Evolutionary conservation across 2,329 filamentous ascomycete genomes (phyloP).

Genomic region (Blastomyces silverae): DNA sequence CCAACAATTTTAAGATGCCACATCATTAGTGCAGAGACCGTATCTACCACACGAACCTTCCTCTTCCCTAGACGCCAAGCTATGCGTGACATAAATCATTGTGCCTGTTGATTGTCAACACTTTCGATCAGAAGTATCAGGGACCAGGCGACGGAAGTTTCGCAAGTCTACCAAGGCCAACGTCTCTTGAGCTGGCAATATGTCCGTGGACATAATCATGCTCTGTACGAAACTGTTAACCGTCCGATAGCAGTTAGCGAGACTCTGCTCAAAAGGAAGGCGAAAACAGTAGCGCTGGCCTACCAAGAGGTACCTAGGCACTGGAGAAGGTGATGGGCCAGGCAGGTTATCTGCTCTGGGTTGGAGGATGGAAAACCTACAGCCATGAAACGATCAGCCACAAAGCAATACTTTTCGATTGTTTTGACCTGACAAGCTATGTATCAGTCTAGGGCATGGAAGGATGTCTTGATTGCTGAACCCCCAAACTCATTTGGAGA

Average conservation of each 20-base stretch:
- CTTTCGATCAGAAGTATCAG: too few species aligned
- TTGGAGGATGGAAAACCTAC: slow-evolving; percentile 67
- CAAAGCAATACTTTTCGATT: slow-evolving; percentile 69
- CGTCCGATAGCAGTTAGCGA: background rate
- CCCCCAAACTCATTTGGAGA: background rate
- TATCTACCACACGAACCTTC: background rate
- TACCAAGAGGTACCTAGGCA: slow-evolving; percentile 62
- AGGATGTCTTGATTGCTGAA: background rate
- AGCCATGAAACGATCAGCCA: slow-evolving; percentile 66
- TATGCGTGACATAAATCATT: background rate
- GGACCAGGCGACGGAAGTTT: too few species aligned
- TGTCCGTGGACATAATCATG: background rate
- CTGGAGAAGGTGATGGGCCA: slow-evolving; percentile 59
- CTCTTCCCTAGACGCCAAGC: background rate
- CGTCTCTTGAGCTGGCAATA: background rate
- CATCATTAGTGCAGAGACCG: background rate
- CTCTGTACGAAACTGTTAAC: background rate
- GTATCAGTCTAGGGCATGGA: background rate
- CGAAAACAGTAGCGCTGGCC: slow-evolving; percentile 55
- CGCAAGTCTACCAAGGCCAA: too few species aligned
- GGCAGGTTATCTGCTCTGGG: slow-evolving; percentile 63
- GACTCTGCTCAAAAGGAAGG: slow-evolving; percentile 5
- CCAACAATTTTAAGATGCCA: too few species aligned
- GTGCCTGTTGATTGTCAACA: background rate
- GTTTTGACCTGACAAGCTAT: slow-evolving; percentile 36